These are phyloP conservation scores for Salpingoeca rosetta DNA, from an alignment of 78 protist species.

Conservation along the genomic window DNA sequence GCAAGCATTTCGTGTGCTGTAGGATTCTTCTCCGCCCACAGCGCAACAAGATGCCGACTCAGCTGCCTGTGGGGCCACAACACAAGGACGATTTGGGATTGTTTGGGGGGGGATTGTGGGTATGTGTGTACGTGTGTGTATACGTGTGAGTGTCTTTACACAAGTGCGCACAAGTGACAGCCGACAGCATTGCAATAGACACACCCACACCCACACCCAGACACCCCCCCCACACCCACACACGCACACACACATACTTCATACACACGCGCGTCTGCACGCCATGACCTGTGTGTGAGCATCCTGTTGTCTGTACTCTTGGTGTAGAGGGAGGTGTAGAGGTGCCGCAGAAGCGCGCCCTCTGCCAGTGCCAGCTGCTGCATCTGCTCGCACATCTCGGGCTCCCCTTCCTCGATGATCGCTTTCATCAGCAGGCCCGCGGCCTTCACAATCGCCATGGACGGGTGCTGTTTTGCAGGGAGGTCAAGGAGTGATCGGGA, in stretches of 20 bases:
- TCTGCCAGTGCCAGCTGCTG: slow-evolving; percentile 60
- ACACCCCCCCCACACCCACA: too few relatives aligned
- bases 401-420: slow-evolving; percentile 59
- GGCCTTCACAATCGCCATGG: slow-evolving; percentile 54
- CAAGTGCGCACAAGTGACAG: too few relatives aligned
- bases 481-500: too few relatives aligned
- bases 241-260: too few relatives aligned
- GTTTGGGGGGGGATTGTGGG: too few relatives aligned
- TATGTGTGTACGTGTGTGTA: too few relatives aligned
- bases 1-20: slow-evolving; percentile 26
- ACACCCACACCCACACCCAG: too few relatives aligned
- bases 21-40: slow-evolving; percentile 52
- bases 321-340: slow-evolving; percentile 40
- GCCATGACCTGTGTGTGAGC: not conserved
- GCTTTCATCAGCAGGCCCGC: slow-evolving; percentile 69
- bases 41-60: slow-evolving; percentile 29
- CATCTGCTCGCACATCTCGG: not conserved
- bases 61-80: slow-evolving; percentile 10
- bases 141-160: too few relatives aligned
- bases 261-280: too few relatives aligned
- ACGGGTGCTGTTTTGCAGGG: slow-evolving; percentile 60
- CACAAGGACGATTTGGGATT: too few relatives aligned
- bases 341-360: slow-evolving; percentile 49
- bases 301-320: slow-evolving; percentile 4
- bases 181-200: too few relatives aligned